Evolutionary conservation across 2,329 filamentous ascomycete species (phyloP).

Genomic region (Aspergillus sp.): DNA sequence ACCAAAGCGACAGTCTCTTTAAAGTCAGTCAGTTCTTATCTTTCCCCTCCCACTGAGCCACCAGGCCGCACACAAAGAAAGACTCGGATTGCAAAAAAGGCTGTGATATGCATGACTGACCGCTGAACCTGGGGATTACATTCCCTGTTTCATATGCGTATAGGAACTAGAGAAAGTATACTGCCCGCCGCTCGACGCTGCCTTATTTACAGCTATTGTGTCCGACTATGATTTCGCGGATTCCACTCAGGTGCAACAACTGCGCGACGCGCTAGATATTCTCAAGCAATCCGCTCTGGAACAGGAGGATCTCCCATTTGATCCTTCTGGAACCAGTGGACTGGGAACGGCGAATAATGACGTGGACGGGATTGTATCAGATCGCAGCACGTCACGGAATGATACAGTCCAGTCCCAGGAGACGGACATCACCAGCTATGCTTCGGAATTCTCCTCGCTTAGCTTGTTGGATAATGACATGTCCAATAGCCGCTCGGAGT

Average conservation of each 20-base stretch:
- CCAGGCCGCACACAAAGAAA: neutral
- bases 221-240: constrained; percentile 62
- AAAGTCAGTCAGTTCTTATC: constrained; percentile 3
- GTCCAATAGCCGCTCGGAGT: constrained; percentile 7
- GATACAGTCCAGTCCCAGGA: constrained; percentile 33
- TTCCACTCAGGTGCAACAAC: constrained; percentile 44
- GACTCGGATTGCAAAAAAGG: too few species aligned
- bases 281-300: constrained; percentile 66
- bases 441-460: constrained; percentile 38
- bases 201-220: constrained; percentile 66
- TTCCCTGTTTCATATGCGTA: neutral
- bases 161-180: constrained; percentile 56
- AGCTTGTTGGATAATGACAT: constrained; percentile 18
- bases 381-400: constrained; percentile 21
- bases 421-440: constrained; percentile 45
- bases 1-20: constrained; percentile 2
- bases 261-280: constrained; percentile 53
- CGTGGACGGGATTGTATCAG: constrained; percentile 16
- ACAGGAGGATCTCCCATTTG: constrained; percentile 57
- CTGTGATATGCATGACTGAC: neutral
- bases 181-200: constrained; percentile 65
- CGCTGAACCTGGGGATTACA: neutral
- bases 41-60: neutral
- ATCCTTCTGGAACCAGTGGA: constrained; percentile 62
- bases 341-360: constrained; percentile 19